Base-by-base conservation (phyloP, 768 basidiomycete genomes). In the Pisolithus marmoratus region DNA sequence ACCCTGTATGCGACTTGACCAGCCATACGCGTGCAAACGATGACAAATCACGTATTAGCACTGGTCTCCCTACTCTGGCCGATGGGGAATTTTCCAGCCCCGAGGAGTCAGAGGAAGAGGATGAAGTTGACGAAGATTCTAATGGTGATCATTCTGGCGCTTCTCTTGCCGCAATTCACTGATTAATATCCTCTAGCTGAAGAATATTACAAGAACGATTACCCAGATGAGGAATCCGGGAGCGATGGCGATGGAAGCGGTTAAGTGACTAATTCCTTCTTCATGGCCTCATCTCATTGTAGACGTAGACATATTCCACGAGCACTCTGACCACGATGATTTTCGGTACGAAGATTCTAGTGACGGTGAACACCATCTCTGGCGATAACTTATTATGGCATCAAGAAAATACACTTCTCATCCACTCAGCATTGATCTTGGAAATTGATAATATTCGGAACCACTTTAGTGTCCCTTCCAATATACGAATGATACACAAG, bases 191-290 rank as follows among this genome's bases (percentile, higher is more conserved):
- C 8, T 48, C 5, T 58, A 90, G 88, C 84, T 17, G 88, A 91
- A 65, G 87, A 88, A 56, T 89, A 84, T 60, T 90, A 89, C 68
- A 87, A 80, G 60, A 91, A 91, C 53, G 88, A 91, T 61, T 91
- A 91, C 58, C 88, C 88, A 5, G 87, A 89, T 24, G 88, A 84
- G 46, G 81, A 74, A 23, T 69, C 71, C 9, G 72, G 71, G 22
- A 70, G 65, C 17, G 72, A 72, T 29, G 26, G 17, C 24, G 26
- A 45, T n/a, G 43, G 43, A 27, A 75, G 72, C 61, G 74, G 72
- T 72, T 56, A 26, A 58, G 60, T 53, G 29, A 20, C 40, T 40
- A 8, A 8, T 44, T 27, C 3, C 42, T 23, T 48, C 24, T 42
- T 34, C 49, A 38, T 37, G 22, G 48, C 12, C 49, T 51, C 34